Evolutionary conservation across 352 stramenopile species (phyloP), one percentile per base, ranked within the genome.

Genomic region (Phytophthora litchii): DNA sequence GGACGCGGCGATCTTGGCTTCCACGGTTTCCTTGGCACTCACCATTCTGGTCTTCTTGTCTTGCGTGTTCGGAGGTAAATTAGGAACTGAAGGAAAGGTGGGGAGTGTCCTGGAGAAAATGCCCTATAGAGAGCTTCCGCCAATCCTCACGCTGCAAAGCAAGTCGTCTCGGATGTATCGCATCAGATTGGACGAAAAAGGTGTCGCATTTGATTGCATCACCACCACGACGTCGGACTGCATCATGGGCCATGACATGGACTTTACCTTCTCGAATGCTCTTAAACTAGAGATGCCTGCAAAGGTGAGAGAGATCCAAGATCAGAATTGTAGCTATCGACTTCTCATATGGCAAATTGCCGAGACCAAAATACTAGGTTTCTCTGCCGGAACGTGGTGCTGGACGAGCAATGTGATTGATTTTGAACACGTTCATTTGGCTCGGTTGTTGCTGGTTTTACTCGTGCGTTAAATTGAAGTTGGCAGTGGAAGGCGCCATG

Each of bases 401-500:
- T n/a, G n/a, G n/a, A n/a, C n/a, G n/a, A n/a, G n/a, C n/a, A n/a
- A n/a, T n/a, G n/a, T n/a, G n/a, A n/a, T n/a, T n/a, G n/a, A n/a
- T n/a, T n/a, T n/a, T n/a, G 23, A 27, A 27, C 23, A 27, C 23
- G 23, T 27, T 27, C 23, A 27, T 5, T 5, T 27, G 4, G 27
- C 16, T 8, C 16, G 25, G 11, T 27, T 50, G n/a, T 40, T 53
- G 44, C 14, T 37, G 19, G 40, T 27, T 4, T 16, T 57, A 47
- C 25, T 54, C 32, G 6, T 63, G 36, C 3, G 14, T 25, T 11
- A 59, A 38, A 23, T 72, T 72, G 32, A 71, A 77, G 61, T 91
- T 90, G 55, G 79, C 47, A 2, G 86, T 95, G 10, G 86, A 95
- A 8, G 86, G 86, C 36, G 86, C 86, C 61, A 91, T 83, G 44